Evolutionary conservation across 2,329 filamentous ascomycete genomes (phyloP).

Genomic region (Allantophomopsis cytisporea): DNA sequence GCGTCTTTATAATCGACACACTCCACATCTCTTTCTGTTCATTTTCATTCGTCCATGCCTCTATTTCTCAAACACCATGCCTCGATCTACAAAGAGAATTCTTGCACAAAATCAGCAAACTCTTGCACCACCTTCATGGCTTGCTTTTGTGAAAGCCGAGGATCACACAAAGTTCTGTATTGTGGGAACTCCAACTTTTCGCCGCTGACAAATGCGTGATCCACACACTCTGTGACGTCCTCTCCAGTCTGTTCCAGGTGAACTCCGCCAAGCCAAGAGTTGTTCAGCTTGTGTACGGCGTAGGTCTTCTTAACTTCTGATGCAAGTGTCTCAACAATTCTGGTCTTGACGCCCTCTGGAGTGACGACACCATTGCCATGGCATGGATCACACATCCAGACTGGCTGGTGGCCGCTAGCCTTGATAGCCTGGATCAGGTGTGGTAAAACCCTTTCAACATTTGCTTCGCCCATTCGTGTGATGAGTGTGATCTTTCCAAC

Average conservation of each 20-base stretch:
- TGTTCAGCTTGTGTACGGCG: neutral
- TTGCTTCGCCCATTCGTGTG: neutral
- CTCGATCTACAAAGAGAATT: neutral
- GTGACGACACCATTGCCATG: neutral
- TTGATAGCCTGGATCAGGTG: neutral
- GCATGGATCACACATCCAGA: constrained; percentile 1
- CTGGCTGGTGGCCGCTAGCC: neutral
- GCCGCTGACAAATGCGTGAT: neutral
- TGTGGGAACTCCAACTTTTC: neutral
- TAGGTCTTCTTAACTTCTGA: neutral
- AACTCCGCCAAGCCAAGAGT: neutral
- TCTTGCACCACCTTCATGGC: neutral
- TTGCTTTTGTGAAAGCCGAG: neutral
- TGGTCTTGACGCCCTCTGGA: neutral
- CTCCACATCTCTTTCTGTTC: too few relatives aligned
- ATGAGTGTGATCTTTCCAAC: neutral
- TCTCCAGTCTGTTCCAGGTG: neutral
- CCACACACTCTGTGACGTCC: neutral
- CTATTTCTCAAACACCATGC: too few relatives aligned
- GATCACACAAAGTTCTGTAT: neutral
- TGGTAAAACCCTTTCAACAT: neutral
- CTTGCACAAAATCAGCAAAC: neutral
- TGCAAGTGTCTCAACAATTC: neutral
- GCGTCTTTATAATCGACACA: too few relatives aligned
- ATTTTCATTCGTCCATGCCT: too few relatives aligned